Conservation (phyloP, 805 yeast species). For the Sugiyamaella lignohabitans region DNA sequence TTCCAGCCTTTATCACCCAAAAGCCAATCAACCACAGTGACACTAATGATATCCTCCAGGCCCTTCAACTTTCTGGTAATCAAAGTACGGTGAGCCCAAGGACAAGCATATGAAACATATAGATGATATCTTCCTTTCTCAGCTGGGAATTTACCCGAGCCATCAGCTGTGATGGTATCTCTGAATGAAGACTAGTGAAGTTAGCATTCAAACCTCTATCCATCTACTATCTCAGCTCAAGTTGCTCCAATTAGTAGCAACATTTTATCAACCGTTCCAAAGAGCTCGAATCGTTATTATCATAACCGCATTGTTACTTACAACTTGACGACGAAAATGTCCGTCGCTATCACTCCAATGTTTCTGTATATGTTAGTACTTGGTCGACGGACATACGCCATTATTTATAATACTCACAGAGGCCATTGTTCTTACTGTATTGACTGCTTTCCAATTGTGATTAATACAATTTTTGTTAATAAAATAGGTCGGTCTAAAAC, state of each 20-base stretch:
- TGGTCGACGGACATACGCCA: neutral
- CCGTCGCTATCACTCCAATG: constrained; percentile 18
- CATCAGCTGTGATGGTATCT: constrained; percentile 53
- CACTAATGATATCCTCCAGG: constrained; percentile 40
- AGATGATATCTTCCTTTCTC: constrained; percentile 80
- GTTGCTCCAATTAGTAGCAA: neutral
- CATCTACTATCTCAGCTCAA: neutral
- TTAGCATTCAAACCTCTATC: neutral
- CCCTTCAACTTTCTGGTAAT: constrained; percentile 73
- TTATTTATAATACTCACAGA: constrained; percentile 1
- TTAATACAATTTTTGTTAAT: too few species aligned
- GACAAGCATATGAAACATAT: constrained; percentile 85
- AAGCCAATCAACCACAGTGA: constrained; percentile 84
- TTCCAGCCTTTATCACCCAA: constrained; percentile 89
- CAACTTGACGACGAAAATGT: constrained; percentile 19
- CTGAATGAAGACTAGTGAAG: constrained; percentile 42
- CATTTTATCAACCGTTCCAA: neutral
- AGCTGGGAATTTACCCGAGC: constrained; percentile 55
- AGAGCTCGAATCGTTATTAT: too few species aligned
- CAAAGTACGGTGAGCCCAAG: constrained; percentile 90
- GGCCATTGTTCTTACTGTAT: constrained; percentile 8
- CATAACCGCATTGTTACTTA: too few species aligned
- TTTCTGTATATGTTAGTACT: neutral
- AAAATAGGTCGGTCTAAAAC: too few species aligned
- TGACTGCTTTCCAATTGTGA: too few species aligned